A percentile compares a stretch with the other conserved stretches of the same genome.
phyloP scores from a whole-genome alignment of 2,329 filamentous ascomycete species.

The Corynespora cassiicola region DNA sequence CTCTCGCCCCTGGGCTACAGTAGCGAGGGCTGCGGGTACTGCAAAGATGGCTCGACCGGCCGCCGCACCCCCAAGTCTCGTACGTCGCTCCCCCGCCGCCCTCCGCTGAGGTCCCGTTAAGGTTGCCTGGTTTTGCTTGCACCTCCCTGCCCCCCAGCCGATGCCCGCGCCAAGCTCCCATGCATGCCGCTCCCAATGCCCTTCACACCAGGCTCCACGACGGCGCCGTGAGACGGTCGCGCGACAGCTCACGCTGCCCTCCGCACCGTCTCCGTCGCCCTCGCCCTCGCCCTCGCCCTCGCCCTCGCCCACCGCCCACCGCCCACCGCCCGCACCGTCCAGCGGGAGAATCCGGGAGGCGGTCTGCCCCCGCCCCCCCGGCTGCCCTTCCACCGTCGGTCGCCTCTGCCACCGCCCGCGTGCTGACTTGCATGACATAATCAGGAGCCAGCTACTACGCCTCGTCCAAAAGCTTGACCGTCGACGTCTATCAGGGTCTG shows the following conservation, averaged over 20 bases:
- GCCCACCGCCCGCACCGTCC: too few relatives aligned
- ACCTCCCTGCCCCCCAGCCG: conserved; percentile 3
- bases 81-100: conserved; percentile 43
- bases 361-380: background rate
- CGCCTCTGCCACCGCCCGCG: conserved; percentile 4
- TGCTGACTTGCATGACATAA: conserved; percentile 34
- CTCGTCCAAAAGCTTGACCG: conserved; percentile 65
- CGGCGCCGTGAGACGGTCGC: conserved; percentile 3
- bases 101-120: conserved; percentile 34
- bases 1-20: conserved; percentile 51
- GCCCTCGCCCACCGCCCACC: too few relatives aligned
- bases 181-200: conserved; percentile 19
- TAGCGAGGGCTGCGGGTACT: conserved; percentile 58
- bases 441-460: conserved; percentile 78
- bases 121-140: conserved; percentile 33
- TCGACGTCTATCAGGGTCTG: conserved; percentile 73
- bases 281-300: background rate
- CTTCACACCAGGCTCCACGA: conserved; percentile 1
- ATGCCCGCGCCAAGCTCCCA: conserved; percentile 12
- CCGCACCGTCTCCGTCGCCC: conserved; percentile 1
- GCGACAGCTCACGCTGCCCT: conserved; percentile 7
- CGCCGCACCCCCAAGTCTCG: conserved; percentile 55
- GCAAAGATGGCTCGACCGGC: conserved; percentile 55
- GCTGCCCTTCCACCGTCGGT: conserved; percentile 4
- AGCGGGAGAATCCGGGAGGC: conserved; percentile 15